These are phyloP conservation scores for Ascochyta lentis DNA, from an alignment of 2,329 filamentous ascomycete species.

Conservation along the genomic window DNA sequence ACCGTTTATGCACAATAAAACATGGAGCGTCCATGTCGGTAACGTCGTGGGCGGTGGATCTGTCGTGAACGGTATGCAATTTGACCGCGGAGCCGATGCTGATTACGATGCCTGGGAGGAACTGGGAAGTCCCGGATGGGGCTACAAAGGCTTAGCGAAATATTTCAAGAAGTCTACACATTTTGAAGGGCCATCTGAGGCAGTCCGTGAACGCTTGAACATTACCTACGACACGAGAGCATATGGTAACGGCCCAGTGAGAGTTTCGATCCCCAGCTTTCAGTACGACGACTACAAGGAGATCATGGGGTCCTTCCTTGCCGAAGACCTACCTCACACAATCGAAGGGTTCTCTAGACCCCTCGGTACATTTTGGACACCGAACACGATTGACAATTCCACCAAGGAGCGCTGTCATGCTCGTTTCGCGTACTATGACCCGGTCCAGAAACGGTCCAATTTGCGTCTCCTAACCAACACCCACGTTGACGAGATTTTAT, in stretches of 20 bases:
- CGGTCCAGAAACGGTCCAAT: too few relatives aligned
- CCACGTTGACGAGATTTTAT: too few relatives aligned
- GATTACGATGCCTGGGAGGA: conserved; percentile 61
- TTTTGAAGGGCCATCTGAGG: conserved; percentile 18
- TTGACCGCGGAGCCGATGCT: conserved; percentile 36
- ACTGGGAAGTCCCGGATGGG: conserved; percentile 65
- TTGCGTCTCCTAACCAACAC: too few relatives aligned
- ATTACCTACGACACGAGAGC: conserved; percentile 23
- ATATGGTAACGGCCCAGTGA: conserved; percentile 23
- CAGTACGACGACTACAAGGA: conserved; percentile 21
- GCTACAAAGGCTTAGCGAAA: conserved; percentile 55
- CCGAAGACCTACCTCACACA: too few relatives aligned
- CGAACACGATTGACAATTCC: too few relatives aligned
- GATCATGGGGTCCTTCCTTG: conserved; percentile 22
- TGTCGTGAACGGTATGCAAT: conserved; percentile 45
- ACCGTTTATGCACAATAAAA: conserved; percentile 29
- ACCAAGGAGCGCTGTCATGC: too few relatives aligned
- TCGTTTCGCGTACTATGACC: too few relatives aligned
- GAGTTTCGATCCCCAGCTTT: conserved; percentile 21
- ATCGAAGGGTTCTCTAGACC: too few relatives aligned
- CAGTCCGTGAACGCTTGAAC: conserved; percentile 1
- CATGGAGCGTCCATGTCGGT: conserved; percentile 27
- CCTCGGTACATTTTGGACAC: too few relatives aligned
- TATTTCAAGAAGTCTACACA: conserved; percentile 41
- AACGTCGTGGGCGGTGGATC: conserved; percentile 43